phyloP scores from a whole-genome alignment of 352 stramenopile genomes.

The Globisporangium barbulae region DNA sequence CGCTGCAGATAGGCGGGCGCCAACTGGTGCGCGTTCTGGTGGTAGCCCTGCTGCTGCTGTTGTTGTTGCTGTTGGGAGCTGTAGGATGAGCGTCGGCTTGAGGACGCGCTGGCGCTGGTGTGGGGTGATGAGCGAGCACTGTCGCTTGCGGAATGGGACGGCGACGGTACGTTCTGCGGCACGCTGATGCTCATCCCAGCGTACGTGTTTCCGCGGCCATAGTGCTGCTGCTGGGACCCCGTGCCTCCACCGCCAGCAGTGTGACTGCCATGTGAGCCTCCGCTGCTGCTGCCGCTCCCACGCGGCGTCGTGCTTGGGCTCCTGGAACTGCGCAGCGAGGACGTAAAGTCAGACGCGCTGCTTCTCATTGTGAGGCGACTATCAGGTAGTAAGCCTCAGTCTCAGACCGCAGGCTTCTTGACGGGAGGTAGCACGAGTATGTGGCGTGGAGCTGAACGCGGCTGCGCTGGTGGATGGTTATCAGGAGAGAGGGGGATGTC shows the following conservation, averaged over 20 bases:
- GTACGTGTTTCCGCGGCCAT: slow-evolving; percentile 11
- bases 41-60: background rate
- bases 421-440: too few relatives aligned
- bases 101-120: slow-evolving; percentile 13
- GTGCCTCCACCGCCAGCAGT: background rate
- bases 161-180: slow-evolving; percentile 24
- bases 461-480: too few relatives aligned
- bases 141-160: slow-evolving; percentile 25
- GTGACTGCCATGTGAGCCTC: background rate
- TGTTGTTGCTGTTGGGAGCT: slow-evolving; percentile 27
- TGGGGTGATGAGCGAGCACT: slow-evolving; percentile 38
- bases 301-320: slow-evolving; percentile 23
- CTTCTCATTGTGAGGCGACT: slow-evolving; percentile 9
- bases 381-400: too few relatives aligned
- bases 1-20: slow-evolving; percentile 45
- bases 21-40: slow-evolving; percentile 15
- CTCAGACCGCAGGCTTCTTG: too few relatives aligned
- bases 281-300: background rate
- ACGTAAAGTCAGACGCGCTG: slow-evolving; percentile 27
- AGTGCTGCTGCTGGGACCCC: background rate
- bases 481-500: too few relatives aligned
- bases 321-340: slow-evolving; percentile 29
- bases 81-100: slow-evolving; percentile 25
- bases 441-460: too few relatives aligned
- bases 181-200: slow-evolving; percentile 53